Base-by-base conservation (phyloP, 2,329 filamentous ascomycete genomes). In the Alternaria longipes region DNA sequence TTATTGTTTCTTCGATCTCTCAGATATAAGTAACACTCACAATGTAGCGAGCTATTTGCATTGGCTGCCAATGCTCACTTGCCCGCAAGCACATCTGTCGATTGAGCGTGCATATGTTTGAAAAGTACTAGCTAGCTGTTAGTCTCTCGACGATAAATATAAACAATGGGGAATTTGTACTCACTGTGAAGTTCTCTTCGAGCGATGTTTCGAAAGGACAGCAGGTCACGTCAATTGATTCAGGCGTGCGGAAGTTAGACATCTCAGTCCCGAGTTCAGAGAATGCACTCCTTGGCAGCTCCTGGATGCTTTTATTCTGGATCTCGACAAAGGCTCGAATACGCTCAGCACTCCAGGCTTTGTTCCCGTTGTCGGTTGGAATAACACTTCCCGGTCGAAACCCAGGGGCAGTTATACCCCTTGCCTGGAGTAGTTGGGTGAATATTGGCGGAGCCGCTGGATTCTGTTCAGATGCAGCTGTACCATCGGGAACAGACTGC, bases 171-270 rank as follows among this genome's bases (percentile, higher is more conserved):
- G 20, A 36, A 24, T 14, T 36, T 38, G 14, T 20, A 50, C 46
- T 38, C 32, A 36, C 46, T n/a, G 59, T 60, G 4, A 63, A 49
- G 26, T 52, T 63, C 52, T 60, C 56, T 20, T 60, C 60, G 11
- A 61, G 34, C 6, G 54, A 57, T 4, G 49, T 54, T 8, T 46
- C 40, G 32, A 61, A 61, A 20, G 59, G 59, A 38, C 59, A 61
- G 16, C 9, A n/a, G 3, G 47, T 49, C 14, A 50, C 49, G 30
- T 61, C 54, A 4, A 61, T 32, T 8, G 59, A 61, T 32, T 47
- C 46, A 8, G 59, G 59, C 7, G 59, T 61, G 6, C 51, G 52
- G 26, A 36, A 20, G 41, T 56, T 52, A 2, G 59, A 54, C 28
- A 61, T 41, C 36, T 61, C 59, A 14, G 51, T 56, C 2, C 54